These are phyloP conservation scores for Fusarium domesticum DNA, from an alignment of 2,329 filamentous ascomycete genomes.

Conservation along the genomic window DNA sequence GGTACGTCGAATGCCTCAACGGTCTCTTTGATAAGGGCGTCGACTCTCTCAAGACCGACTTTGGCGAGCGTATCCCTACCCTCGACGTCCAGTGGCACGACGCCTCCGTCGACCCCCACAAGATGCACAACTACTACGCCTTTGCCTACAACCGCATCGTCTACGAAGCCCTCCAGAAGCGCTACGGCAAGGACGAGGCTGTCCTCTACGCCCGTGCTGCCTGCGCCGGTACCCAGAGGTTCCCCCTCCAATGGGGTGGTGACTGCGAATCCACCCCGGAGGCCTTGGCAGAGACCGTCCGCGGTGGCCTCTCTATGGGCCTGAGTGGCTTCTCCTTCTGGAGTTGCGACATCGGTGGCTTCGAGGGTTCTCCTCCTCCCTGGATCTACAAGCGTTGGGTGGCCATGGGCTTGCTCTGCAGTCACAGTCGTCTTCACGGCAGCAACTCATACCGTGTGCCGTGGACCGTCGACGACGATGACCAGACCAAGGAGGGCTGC, in stretches of 20 bases:
- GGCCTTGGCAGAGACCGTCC: conserved; percentile 68
- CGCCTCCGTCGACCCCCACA: conserved; percentile 52
- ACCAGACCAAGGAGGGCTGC: conserved; percentile 52
- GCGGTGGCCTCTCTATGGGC: conserved; percentile 62
- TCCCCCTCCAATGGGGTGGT: conserved; percentile 70
- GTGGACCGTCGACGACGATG: conserved; percentile 67
- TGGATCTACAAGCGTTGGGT: conserved; percentile 78
- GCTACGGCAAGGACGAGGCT: conserved; percentile 52
- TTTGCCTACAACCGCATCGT: conserved; percentile 69
- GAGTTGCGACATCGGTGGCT: conserved; percentile 69
- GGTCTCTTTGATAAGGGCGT: conserved; percentile 66
- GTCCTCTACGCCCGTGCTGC: conserved; percentile 66
- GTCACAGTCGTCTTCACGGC: conserved; percentile 68
- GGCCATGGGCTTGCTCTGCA: conserved; percentile 69
- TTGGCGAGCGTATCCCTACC: conserved; percentile 68
- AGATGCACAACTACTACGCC: conserved; percentile 78
- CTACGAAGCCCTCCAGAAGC: conserved; percentile 60
- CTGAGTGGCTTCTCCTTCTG: conserved; percentile 65
- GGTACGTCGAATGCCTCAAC: conserved; percentile 62
- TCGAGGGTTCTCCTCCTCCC: conserved; percentile 64
- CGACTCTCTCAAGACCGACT: conserved; percentile 73
- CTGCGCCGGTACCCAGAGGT: conserved; percentile 65
- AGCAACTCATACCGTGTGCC: conserved; percentile 71
- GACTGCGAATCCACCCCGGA: conserved; percentile 73
- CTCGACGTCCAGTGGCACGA: conserved; percentile 65